phyloP scores from a whole-genome alignment of 495 filamentous ascomycete species.

The Neurospora intermedia region DNA sequence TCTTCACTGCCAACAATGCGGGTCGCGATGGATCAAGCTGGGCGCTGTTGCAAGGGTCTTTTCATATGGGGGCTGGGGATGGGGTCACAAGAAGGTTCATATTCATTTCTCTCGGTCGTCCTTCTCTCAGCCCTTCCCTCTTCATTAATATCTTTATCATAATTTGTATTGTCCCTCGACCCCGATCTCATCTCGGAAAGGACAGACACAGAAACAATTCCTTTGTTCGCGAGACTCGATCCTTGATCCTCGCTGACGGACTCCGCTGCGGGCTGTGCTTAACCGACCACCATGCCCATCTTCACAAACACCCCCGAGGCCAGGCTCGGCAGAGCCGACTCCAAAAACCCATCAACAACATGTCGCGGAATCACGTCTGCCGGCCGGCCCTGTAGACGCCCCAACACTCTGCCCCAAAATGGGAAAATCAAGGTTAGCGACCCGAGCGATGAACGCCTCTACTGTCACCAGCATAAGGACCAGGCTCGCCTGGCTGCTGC shows the following conservation, averaged over 20 bases:
- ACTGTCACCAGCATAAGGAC: slow-evolving; percentile 92
- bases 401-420: slow-evolving; percentile 36
- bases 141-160: background rate
- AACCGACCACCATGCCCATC: slow-evolving; percentile 51
- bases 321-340: slow-evolving; percentile 64
- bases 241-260: background rate
- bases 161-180: background rate
- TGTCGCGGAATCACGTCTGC: slow-evolving; percentile 74
- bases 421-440: slow-evolving; percentile 38
- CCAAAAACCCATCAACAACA: slow-evolving; percentile 70
- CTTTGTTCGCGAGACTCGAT: background rate
- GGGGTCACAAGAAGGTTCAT: background rate
- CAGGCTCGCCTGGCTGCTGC: slow-evolving; percentile 50
- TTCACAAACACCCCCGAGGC: slow-evolving; percentile 79
- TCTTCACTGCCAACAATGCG: background rate
- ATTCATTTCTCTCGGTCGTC: background rate
- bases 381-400: slow-evolving; percentile 70
- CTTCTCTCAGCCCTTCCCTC: background rate
- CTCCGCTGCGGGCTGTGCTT: background rate
- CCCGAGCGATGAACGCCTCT: slow-evolving; percentile 37
- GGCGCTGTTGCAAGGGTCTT: background rate
- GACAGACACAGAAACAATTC: background rate
- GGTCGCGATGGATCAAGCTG: background rate
- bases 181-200: background rate
- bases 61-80: background rate